These are phyloP conservation scores for Onygena corvina DNA, from an alignment of 2,329 filamentous ascomycete genomes.

Conservation along the genomic window DNA sequence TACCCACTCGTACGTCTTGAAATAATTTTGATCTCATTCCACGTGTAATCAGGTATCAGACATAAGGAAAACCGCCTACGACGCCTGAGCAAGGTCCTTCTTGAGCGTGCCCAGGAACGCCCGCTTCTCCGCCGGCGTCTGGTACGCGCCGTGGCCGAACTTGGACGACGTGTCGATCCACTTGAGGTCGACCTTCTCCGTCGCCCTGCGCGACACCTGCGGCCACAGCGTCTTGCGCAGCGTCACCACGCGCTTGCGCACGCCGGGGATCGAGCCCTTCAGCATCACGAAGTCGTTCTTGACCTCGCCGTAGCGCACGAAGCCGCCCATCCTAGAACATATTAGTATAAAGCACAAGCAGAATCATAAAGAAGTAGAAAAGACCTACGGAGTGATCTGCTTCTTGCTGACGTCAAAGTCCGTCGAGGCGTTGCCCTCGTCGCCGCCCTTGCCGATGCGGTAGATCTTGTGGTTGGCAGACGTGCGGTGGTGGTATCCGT, in stretches of 20 bases:
- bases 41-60: no score
- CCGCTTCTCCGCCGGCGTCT: conserved; percentile 96
- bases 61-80: not conserved
- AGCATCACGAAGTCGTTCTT: conserved; percentile 98
- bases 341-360: conserved; percentile 26
- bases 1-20: no score
- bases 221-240: conserved; percentile 97
- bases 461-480: conserved; percentile 99
- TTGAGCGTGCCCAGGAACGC: conserved; percentile 97
- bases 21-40: no score
- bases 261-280: conserved; percentile 94
- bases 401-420: conserved; percentile 98
- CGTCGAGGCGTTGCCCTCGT: conserved; percentile 86
- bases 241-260: conserved; percentile 99
- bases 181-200: conserved; percentile 99
- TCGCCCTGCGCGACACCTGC: conserved; percentile 86
- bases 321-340: conserved; percentile 72
- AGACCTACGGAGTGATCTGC: conserved; percentile 94
- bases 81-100: conserved; percentile 62
- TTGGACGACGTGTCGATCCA: conserved; percentile 99
- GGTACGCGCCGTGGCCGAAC: conserved; percentile 99
- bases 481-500: conserved; percentile 99
- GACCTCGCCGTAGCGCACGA: conserved; percentile 97
- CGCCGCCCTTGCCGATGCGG: conserved; percentile 86
- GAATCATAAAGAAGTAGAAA: not conserved